Evolutionary conservation across 2,329 filamentous ascomycete genomes (phyloP), one percentile per base, ranked within the genome.

Genomic region (Triangularia verruculosa): DNA sequence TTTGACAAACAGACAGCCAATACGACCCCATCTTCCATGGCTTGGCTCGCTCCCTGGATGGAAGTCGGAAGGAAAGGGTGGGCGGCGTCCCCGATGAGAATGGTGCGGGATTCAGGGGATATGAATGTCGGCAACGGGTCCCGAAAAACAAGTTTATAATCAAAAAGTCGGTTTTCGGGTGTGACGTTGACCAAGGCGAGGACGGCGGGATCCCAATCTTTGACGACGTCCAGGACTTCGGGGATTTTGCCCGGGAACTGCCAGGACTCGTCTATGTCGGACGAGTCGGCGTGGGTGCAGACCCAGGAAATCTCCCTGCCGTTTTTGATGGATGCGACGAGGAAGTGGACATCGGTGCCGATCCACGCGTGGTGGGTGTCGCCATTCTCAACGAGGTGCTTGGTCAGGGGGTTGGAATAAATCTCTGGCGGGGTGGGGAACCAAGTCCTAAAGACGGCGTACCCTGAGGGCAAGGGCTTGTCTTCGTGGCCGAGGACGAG

Each of bases 281-380:
- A 75, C n/a, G 78, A 76, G 61, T 80, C 80, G 64, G 76, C 68
- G 63, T 71, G 69, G 34, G 83, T 84, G 64, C 81, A 80, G 15
- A 84, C 83, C 82, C 82, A 85, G 61, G 77, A 80, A 66, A 85
- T 80, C 64, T 84, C 82, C 56, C 78, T 77, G 5, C 81, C 82
- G 34, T 77, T 76, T 70, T 85, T 84, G 63, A 85, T 78, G 0
- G 80, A 79, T 1, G 82, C 82, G 6, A 79, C 80, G 34, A 85
- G 78, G 68, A 82, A 82, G 66, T 83, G 80, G 2, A 83, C 78
- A 62, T 85, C 81, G 12, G 79, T 78, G 1, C 82, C 82, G 25
- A 85, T 75, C 82, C 82, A 85, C 47, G 76, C 79, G 4, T 79
- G 77, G 69, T 84, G 82, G 22, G 79, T 78, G 66, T 85, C 83